phyloP scores from a whole-genome alignment of 257 asterid genomes.

The Plantago ovata region DNA sequence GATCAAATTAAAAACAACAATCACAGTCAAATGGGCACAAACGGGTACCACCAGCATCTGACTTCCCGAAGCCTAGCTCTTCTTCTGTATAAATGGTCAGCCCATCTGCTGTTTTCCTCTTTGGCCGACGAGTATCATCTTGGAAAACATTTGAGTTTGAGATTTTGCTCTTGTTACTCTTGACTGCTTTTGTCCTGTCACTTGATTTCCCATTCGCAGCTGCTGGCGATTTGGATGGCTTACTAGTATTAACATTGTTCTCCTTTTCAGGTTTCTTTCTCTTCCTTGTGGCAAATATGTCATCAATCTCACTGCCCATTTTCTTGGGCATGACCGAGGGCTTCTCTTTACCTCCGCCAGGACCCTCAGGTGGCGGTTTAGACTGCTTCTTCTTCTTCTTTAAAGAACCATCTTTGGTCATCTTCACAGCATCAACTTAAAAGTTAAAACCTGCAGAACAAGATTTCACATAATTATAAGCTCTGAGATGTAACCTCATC shows the following conservation, averaged over 20 bases:
- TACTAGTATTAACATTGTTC: not conserved
- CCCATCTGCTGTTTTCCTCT: slow-evolving; percentile 41
- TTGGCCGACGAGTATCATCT: slow-evolving; percentile 6
- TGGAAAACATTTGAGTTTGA: slow-evolving; percentile 6
- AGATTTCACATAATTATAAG: not conserved
- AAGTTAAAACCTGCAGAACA: not conserved
- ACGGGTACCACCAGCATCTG: slow-evolving; percentile 40
- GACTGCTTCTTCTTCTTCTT: slow-evolving; percentile 18
- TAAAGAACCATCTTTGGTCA: slow-evolving; percentile 22
- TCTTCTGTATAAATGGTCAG: slow-evolving; percentile 36
- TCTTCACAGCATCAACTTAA: slow-evolving; percentile 2
- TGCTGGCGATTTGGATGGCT: slow-evolving; percentile 1
- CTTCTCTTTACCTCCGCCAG: slow-evolving; percentile 11
- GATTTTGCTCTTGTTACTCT: not conserved
- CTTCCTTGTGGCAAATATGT: slow-evolving; percentile 39
- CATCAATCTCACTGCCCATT: slow-evolving; percentile 28
- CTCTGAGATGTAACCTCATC: not conserved
- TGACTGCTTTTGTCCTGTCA: no score
- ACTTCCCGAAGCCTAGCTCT: slow-evolving; percentile 35
- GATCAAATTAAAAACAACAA: slow-evolving; percentile 43
- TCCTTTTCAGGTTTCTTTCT: slow-evolving; percentile 26
- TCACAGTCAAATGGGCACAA: slow-evolving; percentile 50
- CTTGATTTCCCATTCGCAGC: not conserved
- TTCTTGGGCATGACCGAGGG: not conserved
- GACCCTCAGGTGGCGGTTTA: not conserved